Percentiles rank a stretch among this genome's conserved stretches.
phyloP scores from a whole-genome alignment of 345 rosid genomes.

The Arabis alpina region DNA sequence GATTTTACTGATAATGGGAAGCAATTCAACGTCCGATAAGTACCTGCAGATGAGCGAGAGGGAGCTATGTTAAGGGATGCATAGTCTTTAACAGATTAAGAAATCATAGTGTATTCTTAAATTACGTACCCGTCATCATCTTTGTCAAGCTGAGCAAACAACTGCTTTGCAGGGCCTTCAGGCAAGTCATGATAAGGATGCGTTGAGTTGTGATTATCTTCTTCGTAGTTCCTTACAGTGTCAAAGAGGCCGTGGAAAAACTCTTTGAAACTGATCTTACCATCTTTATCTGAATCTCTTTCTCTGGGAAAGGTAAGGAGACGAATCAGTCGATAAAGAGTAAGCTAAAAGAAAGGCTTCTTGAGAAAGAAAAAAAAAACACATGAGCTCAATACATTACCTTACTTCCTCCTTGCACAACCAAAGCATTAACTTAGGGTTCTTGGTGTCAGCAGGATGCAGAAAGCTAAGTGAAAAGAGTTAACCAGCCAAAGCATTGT shows the following conservation, averaged over 20 bases:
- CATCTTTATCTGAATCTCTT: conserved; percentile 92
- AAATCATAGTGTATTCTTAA: conserved; percentile 10
- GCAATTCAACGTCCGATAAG: conserved; percentile 74
- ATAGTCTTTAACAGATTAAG: conserved; percentile 16
- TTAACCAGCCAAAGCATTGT: conserved; percentile 25
- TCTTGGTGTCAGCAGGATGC: conserved; percentile 97
- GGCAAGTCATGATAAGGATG: conserved; percentile 60
- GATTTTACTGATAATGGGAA: conserved; percentile 78
- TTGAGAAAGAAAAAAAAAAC: neutral
- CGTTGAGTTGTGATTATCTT: conserved; percentile 68
- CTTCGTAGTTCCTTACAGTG: conserved; percentile 85
- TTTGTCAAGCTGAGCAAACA: conserved; percentile 87
- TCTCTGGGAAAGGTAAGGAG: conserved; percentile 55
- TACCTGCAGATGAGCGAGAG: conserved; percentile 48
- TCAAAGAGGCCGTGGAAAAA: conserved; percentile 93
- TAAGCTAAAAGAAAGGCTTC: conserved; percentile 13
- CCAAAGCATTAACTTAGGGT: conserved; percentile 75
- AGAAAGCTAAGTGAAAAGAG: conserved; percentile 62
- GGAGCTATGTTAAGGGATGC: conserved; percentile 22
- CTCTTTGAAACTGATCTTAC: conserved; percentile 78
- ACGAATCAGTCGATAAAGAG: neutral
- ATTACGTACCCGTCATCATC: conserved; percentile 80
- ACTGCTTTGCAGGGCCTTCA: conserved; percentile 75
- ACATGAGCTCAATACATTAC: conserved; percentile 45
- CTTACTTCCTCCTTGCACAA: conserved; percentile 95